Percentiles rank a stretch among this genome's conserved stretches.
Evolutionary conservation across 192 early-diverging fungal species (phyloP).

Genomic region (Backusella macrospora): DNA sequence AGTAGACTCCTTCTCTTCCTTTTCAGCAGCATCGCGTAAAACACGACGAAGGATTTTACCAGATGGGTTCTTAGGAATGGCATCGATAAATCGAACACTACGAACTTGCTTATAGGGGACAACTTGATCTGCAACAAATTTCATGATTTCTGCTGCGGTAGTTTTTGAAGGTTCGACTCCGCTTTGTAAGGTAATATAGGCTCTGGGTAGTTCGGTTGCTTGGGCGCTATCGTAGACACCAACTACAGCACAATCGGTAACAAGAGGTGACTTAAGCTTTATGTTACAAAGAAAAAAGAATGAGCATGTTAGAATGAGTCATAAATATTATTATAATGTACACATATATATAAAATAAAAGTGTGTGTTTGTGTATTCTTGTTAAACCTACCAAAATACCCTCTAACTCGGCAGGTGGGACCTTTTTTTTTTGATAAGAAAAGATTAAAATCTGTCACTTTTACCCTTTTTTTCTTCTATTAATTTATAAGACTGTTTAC

Average conservation of each 20-base stretch:
- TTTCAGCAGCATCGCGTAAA: conserved; percentile 20
- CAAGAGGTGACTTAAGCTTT: conserved; percentile 66
- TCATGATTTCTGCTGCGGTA: conserved; percentile 47
- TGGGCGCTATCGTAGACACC: conserved; percentile 63
- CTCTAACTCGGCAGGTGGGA: conserved; percentile 90
- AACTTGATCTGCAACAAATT: conserved; percentile 63
- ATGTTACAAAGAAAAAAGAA: background rate
- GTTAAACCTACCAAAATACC: conserved; percentile 32
- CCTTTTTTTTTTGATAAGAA: conserved; percentile 39
- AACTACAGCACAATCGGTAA: conserved; percentile 76
- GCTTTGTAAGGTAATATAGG: conserved; percentile 69
- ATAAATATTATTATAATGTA: background rate
- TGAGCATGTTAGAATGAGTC: background rate
- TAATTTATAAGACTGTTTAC: background rate
- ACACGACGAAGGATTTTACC: conserved; percentile 82
- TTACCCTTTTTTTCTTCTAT: background rate
- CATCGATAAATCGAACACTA: conserved; percentile 77
- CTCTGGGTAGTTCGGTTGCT: conserved; percentile 78
- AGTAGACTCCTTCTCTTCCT: conserved; percentile 18
- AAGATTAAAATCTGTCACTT: background rate
- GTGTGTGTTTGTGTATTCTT: too few relatives aligned
- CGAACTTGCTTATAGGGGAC: conserved; percentile 77
- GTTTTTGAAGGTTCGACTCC: conserved; percentile 28
- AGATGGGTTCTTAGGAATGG: conserved; percentile 74
- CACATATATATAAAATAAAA: background rate